These are phyloP conservation scores for Phytophthora pini DNA, from an alignment of 352 stramenopile species.

Conservation along the genomic window DNA sequence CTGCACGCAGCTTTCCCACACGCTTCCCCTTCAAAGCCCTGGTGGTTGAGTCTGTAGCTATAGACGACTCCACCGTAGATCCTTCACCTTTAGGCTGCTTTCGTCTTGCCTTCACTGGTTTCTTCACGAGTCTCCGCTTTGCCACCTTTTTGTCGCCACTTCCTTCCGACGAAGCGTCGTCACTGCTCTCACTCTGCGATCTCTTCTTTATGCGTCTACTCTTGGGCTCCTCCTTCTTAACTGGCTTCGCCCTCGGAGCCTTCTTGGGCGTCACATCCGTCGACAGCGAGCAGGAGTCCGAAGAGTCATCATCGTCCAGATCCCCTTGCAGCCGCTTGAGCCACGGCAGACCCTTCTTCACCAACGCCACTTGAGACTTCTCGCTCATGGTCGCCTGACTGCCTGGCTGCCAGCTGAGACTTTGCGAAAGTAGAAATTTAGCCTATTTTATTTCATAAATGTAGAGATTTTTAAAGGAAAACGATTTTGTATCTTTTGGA, in stretches of 20 bases:
- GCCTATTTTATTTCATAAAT: no score
- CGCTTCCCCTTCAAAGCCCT: slow-evolving; percentile 3
- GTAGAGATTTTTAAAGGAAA: no score
- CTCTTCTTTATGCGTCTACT: slow-evolving; percentile 12
- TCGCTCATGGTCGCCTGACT: slow-evolving; percentile 7
- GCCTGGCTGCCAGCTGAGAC: slow-evolving; percentile 11
- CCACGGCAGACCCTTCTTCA: slow-evolving; percentile 27
- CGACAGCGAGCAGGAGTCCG: slow-evolving; percentile 21
- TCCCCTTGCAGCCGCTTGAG: slow-evolving; percentile 29
- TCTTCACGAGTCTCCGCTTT: slow-evolving; percentile 4
- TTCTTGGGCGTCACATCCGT: slow-evolving; percentile 7
- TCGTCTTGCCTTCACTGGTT: neutral
- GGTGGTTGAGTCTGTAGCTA: neutral
- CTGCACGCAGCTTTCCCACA: slow-evolving; percentile 9
- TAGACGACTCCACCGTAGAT: neutral
- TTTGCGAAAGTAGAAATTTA: neutral
- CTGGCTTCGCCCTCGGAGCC: slow-evolving; percentile 1
- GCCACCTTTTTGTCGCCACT: neutral
- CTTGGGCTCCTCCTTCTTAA: slow-evolving; percentile 3
- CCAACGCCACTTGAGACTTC: slow-evolving; percentile 4
- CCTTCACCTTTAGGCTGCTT: slow-evolving; percentile 12
- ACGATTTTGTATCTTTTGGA: no score
- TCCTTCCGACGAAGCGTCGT: slow-evolving; percentile 3
- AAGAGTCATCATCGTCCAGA: slow-evolving; percentile 38
- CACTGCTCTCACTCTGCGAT: neutral